Evolutionary conservation across 495 filamentous ascomycete genomes (phyloP), one percentile per base, ranked within the genome.

Genomic region (Jackrogersella minutella): DNA sequence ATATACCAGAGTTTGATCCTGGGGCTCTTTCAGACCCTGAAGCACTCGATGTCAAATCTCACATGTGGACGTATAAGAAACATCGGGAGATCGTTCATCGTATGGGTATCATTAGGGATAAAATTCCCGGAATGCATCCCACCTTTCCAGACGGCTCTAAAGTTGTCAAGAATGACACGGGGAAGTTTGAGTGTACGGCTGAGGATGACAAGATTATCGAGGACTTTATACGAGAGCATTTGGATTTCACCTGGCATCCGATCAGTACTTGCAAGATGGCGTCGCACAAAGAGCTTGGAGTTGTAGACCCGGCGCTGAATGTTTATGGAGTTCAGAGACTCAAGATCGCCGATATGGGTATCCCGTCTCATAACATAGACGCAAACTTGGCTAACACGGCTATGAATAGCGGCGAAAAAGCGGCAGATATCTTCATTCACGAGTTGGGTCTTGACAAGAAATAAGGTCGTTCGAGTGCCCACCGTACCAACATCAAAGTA

Each of bases 111-210:
- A 86, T 80, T 66, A 75, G 77, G 3, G 86, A 85, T 30, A 84
- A 87, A 62, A 37, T 85, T 4, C 70, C 77, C 11, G 43, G 84
- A 0, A 81, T 85, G 70, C 85, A 87, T 58, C 87, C 87, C 1
- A 65, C 59, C 5, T 89, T 87, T 66, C 61, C 75, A 0, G 37
- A 64, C 0, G 76, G 67, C 5, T 81, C 78, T 4, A 71, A 77
- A 11, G 84, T 82, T 6, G 72, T 70, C 30, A 71, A 77, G 21
- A 70, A 16, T 10, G 36, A 5, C 13, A 2, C 51, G 7, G 36
- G 33, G 11, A 16, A 26, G 13, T 21, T 84, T 22, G 66, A 77
- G 50, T 85, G 84, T 58, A 71, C 74, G 0, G 39, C 69, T 2
- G 83, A 84, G 11, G 85, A 87, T 51, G 81, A 87, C 40, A 68